Conservation (phyloP, 129 eudicot genomes). For the Pseudognaphalium luteoalbum region DNA sequence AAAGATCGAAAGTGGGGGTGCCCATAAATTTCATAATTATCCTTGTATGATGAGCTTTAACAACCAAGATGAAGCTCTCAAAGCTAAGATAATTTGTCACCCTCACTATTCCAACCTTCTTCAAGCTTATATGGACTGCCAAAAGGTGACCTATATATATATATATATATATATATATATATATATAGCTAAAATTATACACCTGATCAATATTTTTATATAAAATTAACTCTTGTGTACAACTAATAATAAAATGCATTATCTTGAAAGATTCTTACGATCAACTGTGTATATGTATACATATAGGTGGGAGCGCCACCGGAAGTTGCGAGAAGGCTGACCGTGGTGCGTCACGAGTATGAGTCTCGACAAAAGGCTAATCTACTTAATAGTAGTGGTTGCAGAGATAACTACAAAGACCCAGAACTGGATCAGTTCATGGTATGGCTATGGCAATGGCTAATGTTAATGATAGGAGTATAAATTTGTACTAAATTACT, state of each 20-base stretch:
- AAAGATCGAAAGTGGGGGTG: constrained; percentile 66
- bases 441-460: constrained; percentile 34
- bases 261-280: too few relatives aligned
- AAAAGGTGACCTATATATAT: constrained; percentile 48
- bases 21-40: constrained; percentile 45
- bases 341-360: constrained; percentile 72
- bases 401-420: constrained; percentile 60
- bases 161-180: too few relatives aligned
- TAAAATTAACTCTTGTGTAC: too few relatives aligned
- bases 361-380: constrained; percentile 65
- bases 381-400: constrained; percentile 19
- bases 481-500: background rate
- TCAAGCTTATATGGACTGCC: constrained; percentile 94
- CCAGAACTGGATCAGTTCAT: constrained; percentile 96
- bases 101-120: constrained; percentile 90
- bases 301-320: constrained; percentile 90
- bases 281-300: background rate
- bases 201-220: too few relatives aligned
- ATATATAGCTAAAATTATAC: too few relatives aligned
- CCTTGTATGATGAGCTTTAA: constrained; percentile 43
- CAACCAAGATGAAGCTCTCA: constrained; percentile 60
- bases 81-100: constrained; percentile 89
- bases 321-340: constrained; percentile 69
- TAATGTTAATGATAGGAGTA: background rate
- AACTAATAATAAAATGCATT: too few relatives aligned